Base-by-base conservation (phyloP, 108 stramenopile genomes). In the Schizochytrium sp. region DNA sequence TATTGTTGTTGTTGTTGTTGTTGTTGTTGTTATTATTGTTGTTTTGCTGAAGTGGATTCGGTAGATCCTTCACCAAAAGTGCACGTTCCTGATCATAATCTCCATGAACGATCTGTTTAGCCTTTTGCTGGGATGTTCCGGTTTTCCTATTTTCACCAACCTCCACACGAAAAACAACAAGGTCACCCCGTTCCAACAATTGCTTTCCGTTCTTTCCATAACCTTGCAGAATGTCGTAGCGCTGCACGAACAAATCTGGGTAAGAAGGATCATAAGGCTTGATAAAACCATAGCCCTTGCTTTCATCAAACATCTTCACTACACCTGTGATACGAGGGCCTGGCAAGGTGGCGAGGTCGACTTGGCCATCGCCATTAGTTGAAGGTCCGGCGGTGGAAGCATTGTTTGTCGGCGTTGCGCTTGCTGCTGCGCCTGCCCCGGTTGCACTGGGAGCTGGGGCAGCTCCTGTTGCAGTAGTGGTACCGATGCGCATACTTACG, bases 241-340 rank as follows among this genome's bases (percentile, higher is more conserved):
- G 47, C 28, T 49, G 53, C 28, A 40, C 47, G 47, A 55, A 83
- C 38, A 83, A 38, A 28, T 83, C 76, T 28, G 76, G 53, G 53
- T 55, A 83, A 5, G 17, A 10, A 12, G 76, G 76, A 28, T 83
- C 76, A 53, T 83, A 40, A 42, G 76, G 76, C 50, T 55, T 83
- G 53, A 83, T 83, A 53, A 83, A 83, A 40, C 76, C 76, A 83
- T 38, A 83, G 47, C 76, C 76, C 47, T 83, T 83, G 8, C 28
- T 28, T 83, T 83, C 76, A 28, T 83, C 76, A 53, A 40, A 83
- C 76, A 83, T 83, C 28, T 83, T 83, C 47, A 83, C 76, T 47
- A 55, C 53, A n/a, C 76, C 76, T n/a, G 76, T 55, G 50, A 83
- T n/a, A 13, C 76, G 47, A 1, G 76, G 76, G 15, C 55, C 76